phyloP scores from a whole-genome alignment of 2,329 filamentous ascomycete species.

The Aureobasidium namibiae region DNA sequence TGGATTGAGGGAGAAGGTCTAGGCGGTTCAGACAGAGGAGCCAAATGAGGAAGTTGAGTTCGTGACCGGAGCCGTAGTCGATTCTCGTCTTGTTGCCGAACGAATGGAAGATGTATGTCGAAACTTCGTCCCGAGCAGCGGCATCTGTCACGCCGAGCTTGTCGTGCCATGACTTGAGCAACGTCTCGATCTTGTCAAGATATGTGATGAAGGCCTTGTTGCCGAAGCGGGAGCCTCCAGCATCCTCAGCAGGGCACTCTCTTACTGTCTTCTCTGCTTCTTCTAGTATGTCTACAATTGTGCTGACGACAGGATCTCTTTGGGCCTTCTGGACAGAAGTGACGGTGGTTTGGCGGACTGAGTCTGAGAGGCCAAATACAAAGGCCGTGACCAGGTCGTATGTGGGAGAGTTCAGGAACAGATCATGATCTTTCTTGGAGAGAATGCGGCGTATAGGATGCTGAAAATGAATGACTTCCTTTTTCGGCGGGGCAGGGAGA shows the following conservation, averaged over 20 bases:
- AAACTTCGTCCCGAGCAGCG: slow-evolving; percentile 59
- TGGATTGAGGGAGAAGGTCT: slow-evolving; percentile 50
- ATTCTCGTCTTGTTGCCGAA: slow-evolving; percentile 83
- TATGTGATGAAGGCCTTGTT: slow-evolving; percentile 86
- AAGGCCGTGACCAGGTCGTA: slow-evolving; percentile 73
- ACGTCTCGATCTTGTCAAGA: slow-evolving; percentile 53
- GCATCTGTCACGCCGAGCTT: slow-evolving; percentile 43
- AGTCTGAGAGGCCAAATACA: slow-evolving; percentile 77
- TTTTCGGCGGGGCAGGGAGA: slow-evolving; percentile 60
- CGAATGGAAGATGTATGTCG: slow-evolving; percentile 70
- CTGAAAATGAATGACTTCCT: slow-evolving; percentile 46
- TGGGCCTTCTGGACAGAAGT: slow-evolving; percentile 48
- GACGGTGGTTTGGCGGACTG: slow-evolving; percentile 62
- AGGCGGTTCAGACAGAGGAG: slow-evolving; percentile 87
- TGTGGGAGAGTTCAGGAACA: slow-evolving; percentile 71
- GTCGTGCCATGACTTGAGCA: slow-evolving; percentile 54
- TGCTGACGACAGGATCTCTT: slow-evolving; percentile 52
- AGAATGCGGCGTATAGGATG: slow-evolving; percentile 72
- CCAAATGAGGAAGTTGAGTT: slow-evolving; percentile 96
- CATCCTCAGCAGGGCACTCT: slow-evolving; percentile 71
- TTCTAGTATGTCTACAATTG: slow-evolving; percentile 62
- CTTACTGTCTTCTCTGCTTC: slow-evolving; percentile 59
- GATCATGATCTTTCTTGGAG: slow-evolving; percentile 67
- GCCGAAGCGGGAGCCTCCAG: slow-evolving; percentile 83
- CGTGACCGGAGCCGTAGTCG: slow-evolving; percentile 95